These are phyloP conservation scores for Aurantiochytrium sp. DNA, from an alignment of 108 stramenopile genomes.

Conservation along the genomic window DNA sequence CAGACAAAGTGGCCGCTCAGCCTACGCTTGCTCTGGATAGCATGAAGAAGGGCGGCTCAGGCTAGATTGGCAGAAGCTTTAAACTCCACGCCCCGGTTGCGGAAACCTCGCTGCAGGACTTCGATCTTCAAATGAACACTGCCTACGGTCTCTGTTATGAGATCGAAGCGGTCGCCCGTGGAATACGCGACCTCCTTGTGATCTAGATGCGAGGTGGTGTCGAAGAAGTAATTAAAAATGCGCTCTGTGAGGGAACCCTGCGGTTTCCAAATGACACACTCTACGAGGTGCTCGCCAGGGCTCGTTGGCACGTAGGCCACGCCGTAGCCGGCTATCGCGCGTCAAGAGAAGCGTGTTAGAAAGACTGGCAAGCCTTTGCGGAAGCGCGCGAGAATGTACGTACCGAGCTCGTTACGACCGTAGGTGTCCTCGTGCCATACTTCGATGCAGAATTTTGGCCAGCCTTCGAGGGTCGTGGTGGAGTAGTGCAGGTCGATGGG, in stretches of 20 bases:
- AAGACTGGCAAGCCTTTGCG: no score
- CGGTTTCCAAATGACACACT: constrained; percentile 15
- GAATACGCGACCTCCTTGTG: background rate
- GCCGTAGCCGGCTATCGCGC: constrained; percentile 8
- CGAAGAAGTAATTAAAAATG: constrained; percentile 20
- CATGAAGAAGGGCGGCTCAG: no score
- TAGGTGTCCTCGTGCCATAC: constrained; percentile 25
- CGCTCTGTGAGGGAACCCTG: background rate
- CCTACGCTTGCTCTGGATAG: no score
- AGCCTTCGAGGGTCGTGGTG: background rate
- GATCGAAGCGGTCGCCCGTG: background rate
- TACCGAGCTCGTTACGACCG: constrained; percentile 24
- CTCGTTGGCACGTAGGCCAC: background rate
- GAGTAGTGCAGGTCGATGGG: background rate
- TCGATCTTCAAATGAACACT: background rate
- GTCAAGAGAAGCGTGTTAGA: no score
- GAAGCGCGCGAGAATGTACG: no score
- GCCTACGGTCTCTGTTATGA: background rate
- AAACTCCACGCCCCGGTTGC: background rate
- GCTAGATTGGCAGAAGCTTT: no score
- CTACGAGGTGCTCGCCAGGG: constrained; percentile 12
- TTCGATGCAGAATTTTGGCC: constrained; percentile 13
- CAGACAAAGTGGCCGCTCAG: no score
- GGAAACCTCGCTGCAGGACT: background rate
- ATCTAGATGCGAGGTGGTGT: constrained; percentile 12